Percentiles rank a stretch among this genome's conserved stretches.
Evolutionary conservation across 345 rosid genomes (phyloP).

Genomic region (Kandelia obovata): DNA sequence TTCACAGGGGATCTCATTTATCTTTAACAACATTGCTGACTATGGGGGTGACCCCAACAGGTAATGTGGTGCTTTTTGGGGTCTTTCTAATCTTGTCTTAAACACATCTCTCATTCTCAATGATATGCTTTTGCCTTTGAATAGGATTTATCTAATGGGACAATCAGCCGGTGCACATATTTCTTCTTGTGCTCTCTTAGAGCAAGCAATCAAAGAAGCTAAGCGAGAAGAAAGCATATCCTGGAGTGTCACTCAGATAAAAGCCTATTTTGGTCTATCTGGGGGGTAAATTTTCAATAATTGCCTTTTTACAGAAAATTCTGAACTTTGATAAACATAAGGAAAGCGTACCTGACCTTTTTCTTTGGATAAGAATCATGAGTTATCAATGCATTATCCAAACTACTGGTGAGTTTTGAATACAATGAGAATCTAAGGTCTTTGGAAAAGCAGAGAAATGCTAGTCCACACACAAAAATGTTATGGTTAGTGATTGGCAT

Average conservation of each 20-base stretch:
- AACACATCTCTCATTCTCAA: constrained; percentile 9
- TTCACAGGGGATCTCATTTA: constrained; percentile 31
- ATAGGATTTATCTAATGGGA: constrained; percentile 33
- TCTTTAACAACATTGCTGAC: constrained; percentile 31
- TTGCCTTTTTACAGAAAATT: constrained; percentile 5
- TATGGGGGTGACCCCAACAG: constrained; percentile 34
- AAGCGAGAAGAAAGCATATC: constrained; percentile 17
- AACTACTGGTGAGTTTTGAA: neutral
- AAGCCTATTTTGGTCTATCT: constrained; percentile 31
- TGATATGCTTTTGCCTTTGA: constrained; percentile 21
- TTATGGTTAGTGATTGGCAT: neutral
- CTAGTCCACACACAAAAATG: neutral
- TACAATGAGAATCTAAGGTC: neutral
- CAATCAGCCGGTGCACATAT: constrained; percentile 36
- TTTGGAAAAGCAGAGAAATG: neutral
- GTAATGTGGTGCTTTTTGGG: neutral
- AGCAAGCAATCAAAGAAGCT: constrained; percentile 33
- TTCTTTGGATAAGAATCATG: too few relatives aligned
- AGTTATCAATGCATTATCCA: neutral
- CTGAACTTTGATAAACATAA: too few relatives aligned
- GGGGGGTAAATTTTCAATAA: constrained; percentile 26
- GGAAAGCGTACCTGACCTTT: too few relatives aligned
- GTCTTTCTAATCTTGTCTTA: constrained; percentile 4
- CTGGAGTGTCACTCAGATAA: constrained; percentile 31
- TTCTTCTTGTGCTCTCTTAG: constrained; percentile 31